Evolutionary conservation across 2,329 filamentous ascomycete species (phyloP), one percentile per base, ranked within the genome.

Genomic region (Colletotrichum cordylinicola): DNA sequence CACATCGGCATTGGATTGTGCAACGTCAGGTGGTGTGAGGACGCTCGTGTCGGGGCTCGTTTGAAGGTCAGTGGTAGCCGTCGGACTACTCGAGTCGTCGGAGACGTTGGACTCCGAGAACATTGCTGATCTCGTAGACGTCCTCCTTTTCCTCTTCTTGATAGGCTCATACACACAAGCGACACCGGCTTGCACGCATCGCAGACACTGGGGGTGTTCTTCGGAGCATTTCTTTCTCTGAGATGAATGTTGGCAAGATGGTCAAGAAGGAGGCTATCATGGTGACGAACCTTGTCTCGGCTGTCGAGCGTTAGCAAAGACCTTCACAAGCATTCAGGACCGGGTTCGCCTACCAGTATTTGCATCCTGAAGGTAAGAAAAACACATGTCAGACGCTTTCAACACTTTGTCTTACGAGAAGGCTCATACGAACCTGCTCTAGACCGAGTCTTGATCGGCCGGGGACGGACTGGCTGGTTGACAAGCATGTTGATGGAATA

Each of bases 191-290:
- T 77, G 76, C 9, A 77, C 56, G 58, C 76, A 77, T 18, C 76
- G 76, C 4, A 76, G 64, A 35, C 76, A 77, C 33, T 67, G 76
- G 7, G 76, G 76, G 15, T 68, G 75, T 60, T 77, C 76, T 66
- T 77, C 76, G 16, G 76, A 77, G 52, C 76, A 77, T 60, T 77
- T 77, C 33, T 77, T 77, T 37, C 76, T 67, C 76, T 77, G 13
- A n/a, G 5, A 24, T n/a, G 27, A 16, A 27, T 24, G 56, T 74
- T 61, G 52, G 67, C 52, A 8, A 66, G 33, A 24, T 6, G 18
- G 10, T 60, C 61, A 66, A 8, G 4, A n/a, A 18, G 3, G 18
- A 29, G 16, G 18, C 27, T 21, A 4, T 3, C 18, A 48, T 13
- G 24, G 21, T 3, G n/a, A 67, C 67, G 12, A 74, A 77, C 76